These are phyloP conservation scores for Danielia oregonensis DNA, from an alignment of 805 yeast species.

Conservation along the genomic window DNA sequence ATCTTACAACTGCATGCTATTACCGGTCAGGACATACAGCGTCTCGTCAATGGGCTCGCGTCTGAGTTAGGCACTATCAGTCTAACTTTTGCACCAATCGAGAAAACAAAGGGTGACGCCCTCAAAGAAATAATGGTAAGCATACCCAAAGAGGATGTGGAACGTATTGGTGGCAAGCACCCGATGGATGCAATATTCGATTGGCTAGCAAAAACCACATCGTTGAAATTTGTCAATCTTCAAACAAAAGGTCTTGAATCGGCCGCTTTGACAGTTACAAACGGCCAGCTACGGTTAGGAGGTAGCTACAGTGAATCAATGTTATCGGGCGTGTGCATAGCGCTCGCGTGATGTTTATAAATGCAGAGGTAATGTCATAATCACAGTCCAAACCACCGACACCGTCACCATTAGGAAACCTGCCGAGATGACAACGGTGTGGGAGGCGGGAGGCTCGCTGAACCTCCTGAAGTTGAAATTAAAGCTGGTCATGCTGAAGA, in stretches of 20 bases:
- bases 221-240: conserved; percentile 9
- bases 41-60: conserved; percentile 3
- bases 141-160: conserved; percentile 7
- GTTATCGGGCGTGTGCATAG: no score
- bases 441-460: conserved; percentile 23
- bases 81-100: conserved; percentile 6
- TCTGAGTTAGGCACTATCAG: conserved; percentile 7
- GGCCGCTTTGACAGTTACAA: no score
- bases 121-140: conserved; percentile 6
- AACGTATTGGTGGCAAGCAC: conserved; percentile 1
- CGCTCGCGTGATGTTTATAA: no score
- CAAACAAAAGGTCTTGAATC: conserved; percentile 1
- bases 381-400: conserved; percentile 18
- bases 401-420: conserved; percentile 20
- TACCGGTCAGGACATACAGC: conserved; percentile 2
- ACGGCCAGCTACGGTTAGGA: no score
- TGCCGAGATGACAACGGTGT: conserved; percentile 22
- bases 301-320: no score
- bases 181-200: conserved; percentile 6
- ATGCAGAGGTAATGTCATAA: no score
- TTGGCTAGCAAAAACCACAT: conserved; percentile 11
- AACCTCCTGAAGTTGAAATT: conserved; percentile 31
- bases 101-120: conserved; percentile 7
- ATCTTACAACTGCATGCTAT: conserved; percentile 4
- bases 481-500: conserved; percentile 33